Percentiles rank a stretch among this genome's conserved stretches.
These are phyloP conservation scores for Amaranthus tricolor DNA, from an alignment of 179 eudicot species.

Conservation along the genomic window DNA sequence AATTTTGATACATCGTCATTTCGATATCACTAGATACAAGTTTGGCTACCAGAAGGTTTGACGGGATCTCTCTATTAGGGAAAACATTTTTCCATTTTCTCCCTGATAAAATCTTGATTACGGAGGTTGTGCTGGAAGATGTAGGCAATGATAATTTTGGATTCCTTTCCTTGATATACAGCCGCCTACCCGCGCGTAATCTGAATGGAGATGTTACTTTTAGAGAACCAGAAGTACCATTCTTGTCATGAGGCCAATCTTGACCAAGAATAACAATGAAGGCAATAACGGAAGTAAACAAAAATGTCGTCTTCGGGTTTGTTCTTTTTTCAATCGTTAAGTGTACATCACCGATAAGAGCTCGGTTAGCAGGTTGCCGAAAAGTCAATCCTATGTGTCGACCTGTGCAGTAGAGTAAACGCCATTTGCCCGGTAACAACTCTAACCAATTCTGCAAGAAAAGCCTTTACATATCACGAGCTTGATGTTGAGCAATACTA, in stretches of 20 bases:
- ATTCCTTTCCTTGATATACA: conserved; percentile 52
- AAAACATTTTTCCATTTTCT: conserved; percentile 75
- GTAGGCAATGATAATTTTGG: conserved; percentile 23
- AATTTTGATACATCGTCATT: too few species aligned
- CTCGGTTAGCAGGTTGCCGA: conserved; percentile 65
- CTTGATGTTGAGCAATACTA: not conserved
- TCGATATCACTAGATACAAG: conserved; percentile 56
- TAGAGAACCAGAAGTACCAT: conserved; percentile 55
- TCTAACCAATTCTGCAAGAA: conserved; percentile 64
- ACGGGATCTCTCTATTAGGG: conserved; percentile 74
- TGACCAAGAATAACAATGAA: conserved; percentile 51
- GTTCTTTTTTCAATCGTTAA: conserved; percentile 39
- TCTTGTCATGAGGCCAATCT: conserved; percentile 77
- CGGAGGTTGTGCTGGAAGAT: conserved; percentile 39
- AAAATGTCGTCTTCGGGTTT: conserved; percentile 38
- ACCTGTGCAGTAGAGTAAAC: conserved; percentile 76
- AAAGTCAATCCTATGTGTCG: conserved; percentile 85
- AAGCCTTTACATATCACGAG: not conserved
- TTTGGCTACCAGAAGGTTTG: conserved; percentile 82
- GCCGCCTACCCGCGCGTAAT: conserved; percentile 68
- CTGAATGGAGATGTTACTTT: conserved; percentile 38
- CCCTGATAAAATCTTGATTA: conserved; percentile 47
- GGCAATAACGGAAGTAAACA: conserved; percentile 48
- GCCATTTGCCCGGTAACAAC: conserved; percentile 90
- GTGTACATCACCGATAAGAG: conserved; percentile 62